Conservation (phyloP, 73 alveolate species). For the Blepharisma stoltei region DNA sequence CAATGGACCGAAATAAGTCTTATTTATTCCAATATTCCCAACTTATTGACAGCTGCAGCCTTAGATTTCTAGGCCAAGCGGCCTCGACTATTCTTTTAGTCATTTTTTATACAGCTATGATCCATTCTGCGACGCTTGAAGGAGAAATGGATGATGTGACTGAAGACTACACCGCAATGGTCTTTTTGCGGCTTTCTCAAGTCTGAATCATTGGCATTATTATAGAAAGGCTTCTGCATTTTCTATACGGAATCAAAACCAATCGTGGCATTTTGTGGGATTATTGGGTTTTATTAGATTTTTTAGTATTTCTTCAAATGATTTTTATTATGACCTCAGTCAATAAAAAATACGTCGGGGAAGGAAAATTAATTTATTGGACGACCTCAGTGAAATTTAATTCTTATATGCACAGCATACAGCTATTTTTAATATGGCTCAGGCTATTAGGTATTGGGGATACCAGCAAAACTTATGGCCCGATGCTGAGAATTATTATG, state of each 20-base stretch:
- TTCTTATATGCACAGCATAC: conserved; percentile 12
- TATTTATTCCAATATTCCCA: conserved; percentile 16
- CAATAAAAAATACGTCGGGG: conserved; percentile 5
- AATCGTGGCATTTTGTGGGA: not conserved
- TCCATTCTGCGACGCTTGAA: not conserved
- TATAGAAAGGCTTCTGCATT: not conserved
- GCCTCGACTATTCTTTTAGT: not conserved
- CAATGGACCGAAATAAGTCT: conserved; percentile 9
- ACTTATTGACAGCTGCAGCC: not conserved
- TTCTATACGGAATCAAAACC: not conserved
- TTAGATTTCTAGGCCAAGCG: conserved; percentile 15
- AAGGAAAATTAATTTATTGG: not conserved
- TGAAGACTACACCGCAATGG: not conserved
- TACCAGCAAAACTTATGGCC: conserved; percentile 29
- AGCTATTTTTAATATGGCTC: not conserved
- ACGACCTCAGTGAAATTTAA: not conserved
- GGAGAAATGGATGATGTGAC: not conserved
- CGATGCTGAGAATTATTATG: not conserved
- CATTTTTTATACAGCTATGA: conserved; percentile 7
- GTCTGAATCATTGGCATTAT: conserved; percentile 8
- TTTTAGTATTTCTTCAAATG: not conserved
- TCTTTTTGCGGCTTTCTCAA: conserved; percentile 18
- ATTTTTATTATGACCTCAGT: conserved; percentile 4
- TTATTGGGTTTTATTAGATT: conserved; percentile 28
- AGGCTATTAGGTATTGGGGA: not conserved